A percentile compares a stretch with the other conserved stretches of the same genome.
phyloP scores from a whole-genome alignment of 2,329 filamentous ascomycete species.

The Ophiocordyceps camponoti-rufipedis region DNA sequence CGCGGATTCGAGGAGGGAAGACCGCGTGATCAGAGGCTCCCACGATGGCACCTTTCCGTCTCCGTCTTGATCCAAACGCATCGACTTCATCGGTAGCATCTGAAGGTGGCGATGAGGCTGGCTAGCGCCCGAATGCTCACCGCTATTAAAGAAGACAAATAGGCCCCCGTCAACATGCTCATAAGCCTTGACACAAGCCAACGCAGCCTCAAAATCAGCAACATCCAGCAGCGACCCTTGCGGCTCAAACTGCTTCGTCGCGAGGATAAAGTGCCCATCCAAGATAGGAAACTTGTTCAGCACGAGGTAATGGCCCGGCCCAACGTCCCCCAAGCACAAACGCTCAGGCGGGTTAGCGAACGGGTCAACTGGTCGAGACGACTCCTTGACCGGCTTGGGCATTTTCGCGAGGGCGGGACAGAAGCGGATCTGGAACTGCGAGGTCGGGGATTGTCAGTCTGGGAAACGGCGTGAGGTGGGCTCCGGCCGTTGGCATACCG shows the following conservation, averaged over 20 bases:
- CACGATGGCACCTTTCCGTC: not conserved
- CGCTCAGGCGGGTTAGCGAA: constrained; percentile 41
- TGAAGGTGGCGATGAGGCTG: constrained; percentile 58
- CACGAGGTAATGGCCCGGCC: constrained; percentile 41
- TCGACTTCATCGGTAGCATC: constrained; percentile 45
- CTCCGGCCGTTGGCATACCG: constrained; percentile 13
- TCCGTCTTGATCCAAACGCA: constrained; percentile 18
- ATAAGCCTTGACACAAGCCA: constrained; percentile 43
- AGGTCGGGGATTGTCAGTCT: not conserved
- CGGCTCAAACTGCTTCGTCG: constrained; percentile 42
- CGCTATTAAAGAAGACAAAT: constrained; percentile 55
- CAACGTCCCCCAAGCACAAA: constrained; percentile 33
- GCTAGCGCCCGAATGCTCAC: constrained; percentile 48
- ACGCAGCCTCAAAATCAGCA: constrained; percentile 40
- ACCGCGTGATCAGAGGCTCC: not conserved
- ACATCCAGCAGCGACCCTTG: constrained; percentile 46
- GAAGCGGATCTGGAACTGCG: constrained; percentile 54
- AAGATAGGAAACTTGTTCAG: constrained; percentile 63
- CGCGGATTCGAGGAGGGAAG: constrained; percentile 5
- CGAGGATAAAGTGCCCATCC: constrained; percentile 52
- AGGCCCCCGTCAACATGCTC: constrained; percentile 14
- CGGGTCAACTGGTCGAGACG: constrained; percentile 28
- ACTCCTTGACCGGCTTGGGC: constrained; percentile 25
- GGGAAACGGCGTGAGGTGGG: not conserved
- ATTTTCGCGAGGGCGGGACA: constrained; percentile 52